These are phyloP conservation scores for Pelargonium hybrid DNA, from an alignment of 441 rosid species.

Conservation along the genomic window DNA sequence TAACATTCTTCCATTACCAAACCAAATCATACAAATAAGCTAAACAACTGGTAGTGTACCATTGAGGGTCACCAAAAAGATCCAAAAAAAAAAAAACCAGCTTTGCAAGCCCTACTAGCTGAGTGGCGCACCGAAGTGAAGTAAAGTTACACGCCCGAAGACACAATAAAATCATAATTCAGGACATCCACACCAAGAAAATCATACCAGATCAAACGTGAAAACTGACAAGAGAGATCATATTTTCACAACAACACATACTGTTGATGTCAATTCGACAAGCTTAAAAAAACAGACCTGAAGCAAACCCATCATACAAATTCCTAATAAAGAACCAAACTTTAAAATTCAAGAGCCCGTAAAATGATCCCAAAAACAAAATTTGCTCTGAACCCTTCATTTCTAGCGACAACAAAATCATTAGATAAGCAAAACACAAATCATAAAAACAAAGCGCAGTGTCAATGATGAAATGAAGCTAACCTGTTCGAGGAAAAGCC, in stretches of 20 bases:
- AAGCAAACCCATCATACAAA: neutral
- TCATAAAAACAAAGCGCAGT: neutral
- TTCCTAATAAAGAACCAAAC: neutral
- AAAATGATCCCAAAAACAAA: neutral
- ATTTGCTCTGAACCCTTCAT: neutral
- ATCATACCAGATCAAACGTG: neutral
- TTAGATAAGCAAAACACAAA: too few relatives aligned
- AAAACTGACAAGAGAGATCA: neutral
- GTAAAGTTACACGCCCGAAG: too few relatives aligned
- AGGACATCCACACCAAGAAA: neutral
- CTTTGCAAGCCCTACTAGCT: neutral
- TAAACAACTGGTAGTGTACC: neutral
- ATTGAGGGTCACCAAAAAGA: neutral
- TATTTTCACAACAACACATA: neutral
- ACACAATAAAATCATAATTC: neutral
- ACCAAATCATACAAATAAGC: neutral
- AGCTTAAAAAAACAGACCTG: neutral
- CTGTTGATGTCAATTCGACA: neutral
- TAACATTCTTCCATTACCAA: neutral
- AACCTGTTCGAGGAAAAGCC: slow-evolving; percentile 19
- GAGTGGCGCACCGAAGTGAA: too few relatives aligned
- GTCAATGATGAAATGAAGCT: neutral
- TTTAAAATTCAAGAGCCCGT: neutral
- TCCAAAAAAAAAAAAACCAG: neutral
- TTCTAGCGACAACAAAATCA: too few relatives aligned